Conservation (phyloP, 2,329 filamentous ascomycete genomes). For the Botryotinia calthae region DNA sequence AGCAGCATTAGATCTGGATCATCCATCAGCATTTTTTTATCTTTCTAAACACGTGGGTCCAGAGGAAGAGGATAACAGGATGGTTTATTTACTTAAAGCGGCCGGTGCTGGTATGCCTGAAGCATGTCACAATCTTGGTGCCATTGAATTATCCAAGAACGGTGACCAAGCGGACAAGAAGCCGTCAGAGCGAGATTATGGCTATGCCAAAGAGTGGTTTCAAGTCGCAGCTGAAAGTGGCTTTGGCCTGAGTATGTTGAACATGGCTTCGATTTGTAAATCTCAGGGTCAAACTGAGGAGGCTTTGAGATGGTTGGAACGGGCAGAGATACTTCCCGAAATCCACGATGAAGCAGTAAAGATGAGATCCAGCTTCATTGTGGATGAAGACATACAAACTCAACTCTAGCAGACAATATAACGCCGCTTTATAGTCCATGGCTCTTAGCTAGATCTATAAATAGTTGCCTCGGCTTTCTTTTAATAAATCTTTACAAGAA, state of each 20-base stretch:
- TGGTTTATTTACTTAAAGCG: constrained; percentile 36
- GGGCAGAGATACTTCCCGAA: constrained; percentile 21
- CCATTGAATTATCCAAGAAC: constrained; percentile 30
- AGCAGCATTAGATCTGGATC: constrained; percentile 36
- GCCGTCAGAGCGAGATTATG: constrained; percentile 28
- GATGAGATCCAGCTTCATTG: background rate
- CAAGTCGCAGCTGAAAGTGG: constrained; percentile 32
- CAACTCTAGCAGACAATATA: background rate
- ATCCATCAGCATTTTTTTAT: constrained; percentile 36
- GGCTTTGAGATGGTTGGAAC: constrained; percentile 31
- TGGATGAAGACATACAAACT: background rate
- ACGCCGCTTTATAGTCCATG: background rate
- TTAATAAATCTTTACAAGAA: background rate
- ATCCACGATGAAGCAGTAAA: constrained; percentile 5
- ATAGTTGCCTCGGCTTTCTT: background rate
- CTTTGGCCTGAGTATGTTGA: constrained; percentile 35
- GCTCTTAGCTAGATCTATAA: background rate
- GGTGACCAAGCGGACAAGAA: constrained; percentile 12
- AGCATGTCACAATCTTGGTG: constrained; percentile 37
- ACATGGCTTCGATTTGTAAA: constrained; percentile 33
- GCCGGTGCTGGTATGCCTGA: constrained; percentile 35
- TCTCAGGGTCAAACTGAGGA: constrained; percentile 26
- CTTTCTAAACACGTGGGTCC: constrained; percentile 31
- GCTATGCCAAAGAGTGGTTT: constrained; percentile 37
- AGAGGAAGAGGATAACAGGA: constrained; percentile 24